Evolutionary conservation across 83 land plant genomes (phyloP).

Genomic region (Diphasiastrum complanatum): DNA sequence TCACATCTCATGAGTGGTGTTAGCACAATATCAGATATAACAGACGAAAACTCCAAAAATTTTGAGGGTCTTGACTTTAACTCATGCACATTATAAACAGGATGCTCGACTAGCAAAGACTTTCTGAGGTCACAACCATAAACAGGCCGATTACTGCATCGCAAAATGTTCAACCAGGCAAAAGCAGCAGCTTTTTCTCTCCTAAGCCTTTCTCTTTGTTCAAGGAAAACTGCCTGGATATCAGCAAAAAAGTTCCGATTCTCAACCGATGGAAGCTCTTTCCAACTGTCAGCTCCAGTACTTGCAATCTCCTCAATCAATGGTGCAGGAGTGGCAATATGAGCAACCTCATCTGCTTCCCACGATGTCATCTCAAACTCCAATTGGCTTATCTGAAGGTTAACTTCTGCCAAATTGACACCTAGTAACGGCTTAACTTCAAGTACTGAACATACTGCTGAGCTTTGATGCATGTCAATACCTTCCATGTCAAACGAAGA

Average conservation of each 20-base stretch:
- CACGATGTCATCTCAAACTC: slow-evolving; percentile 67
- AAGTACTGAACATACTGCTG: slow-evolving; percentile 50
- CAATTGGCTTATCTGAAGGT: slow-evolving; percentile 54
- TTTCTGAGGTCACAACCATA: slow-evolving; percentile 59
- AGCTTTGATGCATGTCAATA: slow-evolving; percentile 63
- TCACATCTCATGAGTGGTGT: slow-evolving; percentile 65
- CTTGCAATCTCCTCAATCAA: slow-evolving; percentile 43
- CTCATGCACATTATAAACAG: slow-evolving; percentile 58
- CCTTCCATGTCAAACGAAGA: slow-evolving; percentile 95
- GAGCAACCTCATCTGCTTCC: slow-evolving; percentile 58
- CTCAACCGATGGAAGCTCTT: background rate
- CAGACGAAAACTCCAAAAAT: slow-evolving; percentile 46
- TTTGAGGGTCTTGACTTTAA: slow-evolving; percentile 40
- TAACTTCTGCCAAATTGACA: slow-evolving; percentile 42
- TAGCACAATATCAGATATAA: slow-evolving; percentile 56
- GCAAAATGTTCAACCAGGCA: slow-evolving; percentile 74
- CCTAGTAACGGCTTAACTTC: slow-evolving; percentile 37
- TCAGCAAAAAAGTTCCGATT: slow-evolving; percentile 70
- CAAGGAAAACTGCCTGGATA: slow-evolving; percentile 58
- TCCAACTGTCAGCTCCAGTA: slow-evolving; percentile 29
- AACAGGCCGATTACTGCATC: slow-evolving; percentile 59
- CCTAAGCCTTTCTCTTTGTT: slow-evolving; percentile 51
- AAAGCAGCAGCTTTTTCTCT: slow-evolving; percentile 49
- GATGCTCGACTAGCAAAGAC: slow-evolving; percentile 54
- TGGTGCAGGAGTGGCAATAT: slow-evolving; percentile 43